Evolutionary conservation across 495 filamentous ascomycete species (phyloP).

Genomic region (Lichenothelia convexa): DNA sequence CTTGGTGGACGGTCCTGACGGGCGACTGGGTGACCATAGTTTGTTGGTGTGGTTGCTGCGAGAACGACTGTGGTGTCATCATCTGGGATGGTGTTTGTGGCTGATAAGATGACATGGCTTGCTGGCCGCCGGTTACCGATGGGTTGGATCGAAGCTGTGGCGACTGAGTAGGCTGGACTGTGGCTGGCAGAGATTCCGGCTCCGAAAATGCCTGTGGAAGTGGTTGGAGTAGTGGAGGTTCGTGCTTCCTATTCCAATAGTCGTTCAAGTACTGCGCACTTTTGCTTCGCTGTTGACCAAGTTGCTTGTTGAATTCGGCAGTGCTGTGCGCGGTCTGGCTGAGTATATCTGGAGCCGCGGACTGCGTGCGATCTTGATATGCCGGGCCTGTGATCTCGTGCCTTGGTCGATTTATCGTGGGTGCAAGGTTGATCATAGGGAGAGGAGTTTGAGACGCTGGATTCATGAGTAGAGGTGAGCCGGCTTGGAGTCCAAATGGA

Average conservation of each 20-base stretch:
- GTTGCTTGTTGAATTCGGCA: conserved; percentile 71
- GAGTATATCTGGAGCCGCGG: conserved; percentile 63
- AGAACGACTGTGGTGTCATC: conserved; percentile 34
- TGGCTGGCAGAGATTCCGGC: too few species aligned
- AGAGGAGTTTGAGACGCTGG: conserved; percentile 47
- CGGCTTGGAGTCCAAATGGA: too few species aligned
- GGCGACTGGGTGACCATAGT: conserved; percentile 32
- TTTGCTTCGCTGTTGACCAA: conserved; percentile 55
- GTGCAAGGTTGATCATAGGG: conserved; percentile 69
- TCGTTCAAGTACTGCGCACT: conserved; percentile 59
- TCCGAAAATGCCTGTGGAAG: conserved; percentile 23
- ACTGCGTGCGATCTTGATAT: conserved; percentile 72
- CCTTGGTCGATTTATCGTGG: conserved; percentile 62
- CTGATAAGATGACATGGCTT: conserved; percentile 9
- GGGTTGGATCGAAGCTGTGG: conserved; percentile 12
- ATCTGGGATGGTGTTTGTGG: conserved; percentile 34
- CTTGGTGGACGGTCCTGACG: conserved; percentile 32
- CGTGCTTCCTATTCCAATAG: conserved; percentile 60
- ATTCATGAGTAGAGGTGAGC: conserved; percentile 10
- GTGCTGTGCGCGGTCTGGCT: conserved; percentile 77
- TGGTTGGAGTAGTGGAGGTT: conserved; percentile 40
- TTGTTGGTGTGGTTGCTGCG: conserved; percentile 29
- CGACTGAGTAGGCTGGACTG: conserved; percentile 28
- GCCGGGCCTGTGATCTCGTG: conserved; percentile 80
- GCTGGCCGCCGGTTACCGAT: conserved; percentile 9